A percentile compares a stretch with the other conserved stretches of the same genome.
Conservation (phyloP, 1,284 basidiomycete species). For the Cerrena zonata region DNA sequence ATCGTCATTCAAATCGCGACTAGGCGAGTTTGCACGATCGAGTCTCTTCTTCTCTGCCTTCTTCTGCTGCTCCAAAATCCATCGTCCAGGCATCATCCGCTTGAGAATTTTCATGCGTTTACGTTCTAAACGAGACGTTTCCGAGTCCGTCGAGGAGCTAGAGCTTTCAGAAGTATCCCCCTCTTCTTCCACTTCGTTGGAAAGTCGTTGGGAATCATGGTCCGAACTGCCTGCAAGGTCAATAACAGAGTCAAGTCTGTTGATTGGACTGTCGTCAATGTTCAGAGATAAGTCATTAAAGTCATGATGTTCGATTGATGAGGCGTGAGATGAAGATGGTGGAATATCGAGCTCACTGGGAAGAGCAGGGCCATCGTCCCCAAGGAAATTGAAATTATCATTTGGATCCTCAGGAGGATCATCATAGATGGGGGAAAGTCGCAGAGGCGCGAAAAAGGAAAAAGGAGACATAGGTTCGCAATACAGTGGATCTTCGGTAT, state of each 20-base stretch:
- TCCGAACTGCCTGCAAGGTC: neutral
- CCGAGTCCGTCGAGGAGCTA: neutral
- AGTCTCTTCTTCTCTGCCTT: neutral
- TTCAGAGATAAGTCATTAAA: neutral
- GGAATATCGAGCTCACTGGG: conserved; percentile 3
- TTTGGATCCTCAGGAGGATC: neutral
- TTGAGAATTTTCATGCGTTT: neutral
- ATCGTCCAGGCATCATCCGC: neutral
- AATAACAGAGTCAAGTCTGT: neutral
- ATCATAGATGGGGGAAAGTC: neutral
- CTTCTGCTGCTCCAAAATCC: neutral
- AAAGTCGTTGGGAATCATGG: neutral
- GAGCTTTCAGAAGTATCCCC: neutral
- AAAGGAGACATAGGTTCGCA: neutral
- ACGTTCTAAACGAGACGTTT: neutral
- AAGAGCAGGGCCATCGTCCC: neutral
- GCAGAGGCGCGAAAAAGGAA: neutral
- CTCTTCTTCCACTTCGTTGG: neutral
- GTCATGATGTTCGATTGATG: neutral
- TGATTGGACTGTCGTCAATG: neutral
- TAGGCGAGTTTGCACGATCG: neutral
- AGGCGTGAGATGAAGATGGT: neutral
- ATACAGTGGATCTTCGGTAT: neutral
- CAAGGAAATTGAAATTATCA: neutral
- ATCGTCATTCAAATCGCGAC: neutral